Evolutionary conservation across 345 rosid species (phyloP).

Genomic region (Excoecaria agallocha): DNA sequence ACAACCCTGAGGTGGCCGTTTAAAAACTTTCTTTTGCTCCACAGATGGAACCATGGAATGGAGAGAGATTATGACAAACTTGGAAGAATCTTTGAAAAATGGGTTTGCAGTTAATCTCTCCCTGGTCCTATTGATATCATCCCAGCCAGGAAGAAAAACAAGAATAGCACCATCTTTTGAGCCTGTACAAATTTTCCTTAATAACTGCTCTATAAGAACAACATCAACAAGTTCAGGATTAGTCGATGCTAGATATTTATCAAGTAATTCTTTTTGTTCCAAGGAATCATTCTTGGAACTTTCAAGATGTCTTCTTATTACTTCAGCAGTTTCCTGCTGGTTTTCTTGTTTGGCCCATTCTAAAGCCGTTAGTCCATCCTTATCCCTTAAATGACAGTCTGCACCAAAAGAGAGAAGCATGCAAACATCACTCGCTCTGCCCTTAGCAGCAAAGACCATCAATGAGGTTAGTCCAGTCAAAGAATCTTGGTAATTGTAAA

Average conservation of each 20-base stretch:
- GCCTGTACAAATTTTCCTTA: slow-evolving; percentile 66
- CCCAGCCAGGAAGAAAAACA: slow-evolving; percentile 98
- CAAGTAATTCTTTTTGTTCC: slow-evolving; percentile 52
- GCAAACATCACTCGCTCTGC: slow-evolving; percentile 74
- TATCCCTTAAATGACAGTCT: slow-evolving; percentile 54
- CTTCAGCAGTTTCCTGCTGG: slow-evolving; percentile 64
- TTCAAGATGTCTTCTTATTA: slow-evolving; percentile 50
- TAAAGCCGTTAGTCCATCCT: slow-evolving; percentile 63
- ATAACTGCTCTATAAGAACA: slow-evolving; percentile 67
- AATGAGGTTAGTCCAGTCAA: slow-evolving; percentile 67
- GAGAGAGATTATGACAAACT: slow-evolving; percentile 67
- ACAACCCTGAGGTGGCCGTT: slow-evolving; percentile 68
- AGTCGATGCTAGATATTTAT: slow-evolving; percentile 58
- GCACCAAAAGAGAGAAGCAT: slow-evolving; percentile 81
- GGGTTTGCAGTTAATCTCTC: slow-evolving; percentile 58
- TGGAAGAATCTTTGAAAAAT: slow-evolving; percentile 53
- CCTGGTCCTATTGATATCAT: slow-evolving; percentile 69
- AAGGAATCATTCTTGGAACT: slow-evolving; percentile 32
- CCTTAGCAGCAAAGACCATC: slow-evolving; percentile 89
- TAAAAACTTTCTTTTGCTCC: slow-evolving; percentile 84
- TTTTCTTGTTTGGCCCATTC: slow-evolving; percentile 63
- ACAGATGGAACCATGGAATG: slow-evolving; percentile 90
- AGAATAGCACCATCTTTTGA: slow-evolving; percentile 85
- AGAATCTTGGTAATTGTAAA: slow-evolving; percentile 76
- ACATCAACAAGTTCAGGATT: slow-evolving; percentile 68